phyloP scores from a whole-genome alignment of 2,329 filamentous ascomycete species.

The Colletotrichum lupini region DNA sequence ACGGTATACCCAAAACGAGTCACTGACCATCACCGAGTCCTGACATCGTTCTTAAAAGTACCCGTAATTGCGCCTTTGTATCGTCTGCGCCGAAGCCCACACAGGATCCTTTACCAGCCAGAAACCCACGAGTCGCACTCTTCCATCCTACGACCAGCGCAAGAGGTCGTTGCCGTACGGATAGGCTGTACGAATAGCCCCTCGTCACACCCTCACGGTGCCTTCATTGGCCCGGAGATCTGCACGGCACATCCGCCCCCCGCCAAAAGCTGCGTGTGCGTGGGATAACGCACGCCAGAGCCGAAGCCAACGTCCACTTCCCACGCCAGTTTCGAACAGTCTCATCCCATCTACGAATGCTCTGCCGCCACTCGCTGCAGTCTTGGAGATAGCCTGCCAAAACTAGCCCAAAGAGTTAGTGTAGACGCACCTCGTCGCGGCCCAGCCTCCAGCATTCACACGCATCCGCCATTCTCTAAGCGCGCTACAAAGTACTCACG shows the following conservation, averaged over 20 bases:
- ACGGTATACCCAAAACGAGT: background rate
- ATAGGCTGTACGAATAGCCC: background rate
- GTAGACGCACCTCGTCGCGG: constrained; percentile 8
- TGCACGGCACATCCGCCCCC: constrained; percentile 27
- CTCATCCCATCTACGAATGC: background rate
- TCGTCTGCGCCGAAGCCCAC: background rate
- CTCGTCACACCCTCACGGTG: constrained; percentile 8
- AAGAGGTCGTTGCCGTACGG: background rate
- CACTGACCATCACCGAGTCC: background rate
- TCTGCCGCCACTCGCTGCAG: background rate
- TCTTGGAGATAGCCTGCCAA: background rate
- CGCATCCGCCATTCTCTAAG: constrained; percentile 8
- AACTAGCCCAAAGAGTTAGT: background rate
- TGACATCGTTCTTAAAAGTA: background rate
- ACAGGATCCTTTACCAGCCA: background rate
- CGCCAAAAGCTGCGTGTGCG: constrained; percentile 16
- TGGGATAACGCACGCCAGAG: constrained; percentile 13
- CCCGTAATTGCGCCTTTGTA: background rate
- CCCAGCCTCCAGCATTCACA: constrained; percentile 7
- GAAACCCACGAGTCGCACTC: background rate
- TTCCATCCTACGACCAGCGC: background rate
- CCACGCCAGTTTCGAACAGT: background rate
- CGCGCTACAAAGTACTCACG: constrained; percentile 5
- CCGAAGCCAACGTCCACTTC: background rate
- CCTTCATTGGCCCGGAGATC: constrained; percentile 24